Evolutionary conservation across 1,284 basidiomycete genomes (phyloP), one percentile per base, ranked within the genome.

Genomic region (Earliella scabrosa): DNA sequence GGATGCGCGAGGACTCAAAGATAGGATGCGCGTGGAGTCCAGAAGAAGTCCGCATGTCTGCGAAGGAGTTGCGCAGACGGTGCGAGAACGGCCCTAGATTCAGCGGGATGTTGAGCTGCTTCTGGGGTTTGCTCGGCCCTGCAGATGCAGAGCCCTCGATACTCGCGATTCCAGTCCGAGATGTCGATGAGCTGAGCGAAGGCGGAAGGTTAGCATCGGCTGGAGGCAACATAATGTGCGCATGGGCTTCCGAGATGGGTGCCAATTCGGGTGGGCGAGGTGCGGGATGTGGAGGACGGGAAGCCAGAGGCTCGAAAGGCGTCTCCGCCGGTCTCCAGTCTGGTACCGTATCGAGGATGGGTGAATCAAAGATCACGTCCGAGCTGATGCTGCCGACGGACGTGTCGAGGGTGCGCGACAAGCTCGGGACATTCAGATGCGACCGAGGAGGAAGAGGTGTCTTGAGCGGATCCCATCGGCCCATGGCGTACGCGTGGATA

Each of bases 381-480:
- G 54, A 53, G 14, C 23, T 43, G 23, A 57, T 49, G 21, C 45
- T 45, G 11, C 39, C 53, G 10, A 62, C 52, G 11, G 55, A 56
- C 24, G 54, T 54, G 32, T 62, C 57, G 3, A 59, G 18, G 2
- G 59, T 21, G n/a, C 59, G 60, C 18, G 59, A 52, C 27, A 60
- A 60, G 26, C 59, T 64, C 20, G 69, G 67, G 9, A 54, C 62
- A 45, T 66, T 66, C 7, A 72, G 57, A 44, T 64, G 68, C 23
- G 71, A 74, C 50, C 74, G 73, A 4, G 90, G 92, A 7, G 81
- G 86, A 63, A 82, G 82, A 1, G 92, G 92, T 0, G 85, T 88
- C 51, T 80, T 80, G 61, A 87, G 83, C 1, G 93, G 91, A 68
- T 93, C 90, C 88, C 93, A 95, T 57, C 85, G 79, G 11, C 92